Evolutionary conservation across 805 yeast species (phyloP).

Genomic region (Priceomyces castillae): DNA sequence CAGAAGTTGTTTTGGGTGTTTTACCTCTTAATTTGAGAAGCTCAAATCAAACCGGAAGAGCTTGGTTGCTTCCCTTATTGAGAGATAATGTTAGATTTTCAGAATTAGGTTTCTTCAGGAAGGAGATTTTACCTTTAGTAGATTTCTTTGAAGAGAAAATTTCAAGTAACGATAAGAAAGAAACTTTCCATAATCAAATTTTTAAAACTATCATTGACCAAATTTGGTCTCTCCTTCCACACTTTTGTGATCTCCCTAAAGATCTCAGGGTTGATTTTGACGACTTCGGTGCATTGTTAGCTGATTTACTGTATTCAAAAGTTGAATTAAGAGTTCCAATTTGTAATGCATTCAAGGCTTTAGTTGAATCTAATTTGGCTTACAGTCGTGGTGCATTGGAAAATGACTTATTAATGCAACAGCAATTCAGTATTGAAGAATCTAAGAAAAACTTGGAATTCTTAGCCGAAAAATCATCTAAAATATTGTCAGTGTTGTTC

Average conservation of each 20-base stretch:
- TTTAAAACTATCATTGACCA: slow-evolving; percentile 86
- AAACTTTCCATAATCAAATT: slow-evolving; percentile 70
- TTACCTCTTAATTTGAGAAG: slow-evolving; percentile 79
- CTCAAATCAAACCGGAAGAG: slow-evolving; percentile 70
- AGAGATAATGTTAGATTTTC: slow-evolving; percentile 83
- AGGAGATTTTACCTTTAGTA: slow-evolving; percentile 64
- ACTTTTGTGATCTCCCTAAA: slow-evolving; percentile 80
- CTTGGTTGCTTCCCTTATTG: slow-evolving; percentile 89
- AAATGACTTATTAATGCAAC: slow-evolving; percentile 56
- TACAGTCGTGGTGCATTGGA: slow-evolving; percentile 59
- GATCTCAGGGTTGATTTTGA: slow-evolving; percentile 67
- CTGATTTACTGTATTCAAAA: slow-evolving; percentile 71
- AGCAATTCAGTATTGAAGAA: slow-evolving; percentile 55
- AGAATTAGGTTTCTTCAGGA: slow-evolving; percentile 58
- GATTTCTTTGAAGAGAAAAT: slow-evolving; percentile 52
- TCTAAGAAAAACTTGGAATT: slow-evolving; percentile 60
- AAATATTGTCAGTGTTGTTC: slow-evolving; percentile 81
- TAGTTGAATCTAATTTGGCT: slow-evolving; percentile 73
- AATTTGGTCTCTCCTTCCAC: slow-evolving; percentile 87
- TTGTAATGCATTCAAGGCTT: slow-evolving; percentile 73
- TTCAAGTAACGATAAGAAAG: slow-evolving; percentile 40
- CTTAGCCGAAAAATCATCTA: slow-evolving; percentile 63
- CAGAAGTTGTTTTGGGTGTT: slow-evolving; percentile 69
- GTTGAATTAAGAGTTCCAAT: slow-evolving; percentile 76
- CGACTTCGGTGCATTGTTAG: slow-evolving; percentile 74